phyloP scores from a whole-genome alignment of 2,329 filamentous ascomycete species.

The Xylariaceae sp. region DNA sequence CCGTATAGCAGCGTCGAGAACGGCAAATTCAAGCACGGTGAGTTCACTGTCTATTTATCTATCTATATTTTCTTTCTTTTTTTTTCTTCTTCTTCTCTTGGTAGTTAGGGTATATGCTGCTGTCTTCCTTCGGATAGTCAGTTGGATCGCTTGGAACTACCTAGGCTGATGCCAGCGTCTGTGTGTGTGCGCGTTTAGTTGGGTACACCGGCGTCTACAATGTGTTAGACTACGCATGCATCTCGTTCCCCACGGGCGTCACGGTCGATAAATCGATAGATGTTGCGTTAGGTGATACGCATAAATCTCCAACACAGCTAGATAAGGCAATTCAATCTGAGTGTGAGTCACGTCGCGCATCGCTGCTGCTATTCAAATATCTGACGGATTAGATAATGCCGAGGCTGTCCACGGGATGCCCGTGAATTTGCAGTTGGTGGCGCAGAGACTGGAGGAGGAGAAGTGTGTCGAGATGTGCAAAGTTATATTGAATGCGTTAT shows the following conservation, averaged over 20 bases:
- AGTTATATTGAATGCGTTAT: constrained; percentile 29
- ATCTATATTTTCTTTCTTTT: too few species aligned
- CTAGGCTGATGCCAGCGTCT: background rate
- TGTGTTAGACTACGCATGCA: constrained; percentile 50
- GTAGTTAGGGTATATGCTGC: background rate
- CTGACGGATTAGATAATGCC: constrained; percentile 40
- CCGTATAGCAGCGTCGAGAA: constrained; percentile 48
- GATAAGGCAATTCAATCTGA: constrained; percentile 45
- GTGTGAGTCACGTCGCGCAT: constrained; percentile 44
- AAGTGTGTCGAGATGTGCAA: constrained; percentile 39
- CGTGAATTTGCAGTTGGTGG: constrained; percentile 49
- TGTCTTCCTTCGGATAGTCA: background rate
- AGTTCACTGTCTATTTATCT: constrained; percentile 15
- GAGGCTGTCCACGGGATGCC: constrained; percentile 46
- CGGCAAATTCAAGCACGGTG: constrained; percentile 48
- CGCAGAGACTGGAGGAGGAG: constrained; percentile 37
- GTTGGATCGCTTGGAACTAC: background rate
- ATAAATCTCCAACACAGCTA: constrained; percentile 40
- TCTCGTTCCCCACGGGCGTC: constrained; percentile 51
- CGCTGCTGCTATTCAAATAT: background rate
- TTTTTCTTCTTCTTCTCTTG: too few species aligned
- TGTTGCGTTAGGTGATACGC: constrained; percentile 28
- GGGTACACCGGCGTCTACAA: constrained; percentile 55
- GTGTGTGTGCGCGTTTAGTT: constrained; percentile 36
- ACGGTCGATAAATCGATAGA: constrained; percentile 46